Evolutionary conservation across 805 yeast species (phyloP).

Genomic region (Candida cerambycidarum): DNA sequence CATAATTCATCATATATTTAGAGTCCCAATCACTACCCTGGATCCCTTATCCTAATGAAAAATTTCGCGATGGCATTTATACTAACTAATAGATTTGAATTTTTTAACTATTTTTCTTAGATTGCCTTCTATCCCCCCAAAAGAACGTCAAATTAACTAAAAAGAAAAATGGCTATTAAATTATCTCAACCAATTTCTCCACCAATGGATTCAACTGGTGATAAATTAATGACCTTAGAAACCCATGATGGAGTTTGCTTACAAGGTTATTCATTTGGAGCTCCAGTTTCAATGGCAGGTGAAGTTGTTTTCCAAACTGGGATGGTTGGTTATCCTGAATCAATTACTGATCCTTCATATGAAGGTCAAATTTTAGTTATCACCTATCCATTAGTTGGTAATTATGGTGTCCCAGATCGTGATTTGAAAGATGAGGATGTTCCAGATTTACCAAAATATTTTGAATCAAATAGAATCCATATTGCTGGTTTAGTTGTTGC

Average conservation of each 20-base stretch:
- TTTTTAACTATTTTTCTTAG: constrained; percentile 5
- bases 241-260: constrained; percentile 81
- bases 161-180: constrained; percentile 7
- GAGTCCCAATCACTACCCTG: too few species aligned
- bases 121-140: constrained; percentile 4
- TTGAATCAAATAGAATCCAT: constrained; percentile 90
- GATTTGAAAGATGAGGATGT: constrained; percentile 60
- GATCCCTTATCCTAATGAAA: background rate
- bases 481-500: constrained; percentile 97
- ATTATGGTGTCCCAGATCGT: constrained; percentile 98
- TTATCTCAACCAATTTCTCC: constrained; percentile 82
- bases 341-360: constrained; percentile 97
- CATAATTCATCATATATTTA: too few species aligned
- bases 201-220: constrained; percentile 80
- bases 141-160: background rate
- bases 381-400: constrained; percentile 96
- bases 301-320: constrained; percentile 99
- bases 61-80: constrained; percentile 5
- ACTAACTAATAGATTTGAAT: constrained; percentile 6
- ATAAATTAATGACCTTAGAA: constrained; percentile 83
- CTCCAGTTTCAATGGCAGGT: constrained; percentile 85
- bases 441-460: constrained; percentile 80
- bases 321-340: constrained; percentile 99
- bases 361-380: constrained; percentile 96
- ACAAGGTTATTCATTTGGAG: constrained; percentile 97